Evolutionary conservation across 192 early-diverging fungal species (phyloP), one percentile per base, ranked within the genome.

Genomic region (Backusella morwellensis): DNA sequence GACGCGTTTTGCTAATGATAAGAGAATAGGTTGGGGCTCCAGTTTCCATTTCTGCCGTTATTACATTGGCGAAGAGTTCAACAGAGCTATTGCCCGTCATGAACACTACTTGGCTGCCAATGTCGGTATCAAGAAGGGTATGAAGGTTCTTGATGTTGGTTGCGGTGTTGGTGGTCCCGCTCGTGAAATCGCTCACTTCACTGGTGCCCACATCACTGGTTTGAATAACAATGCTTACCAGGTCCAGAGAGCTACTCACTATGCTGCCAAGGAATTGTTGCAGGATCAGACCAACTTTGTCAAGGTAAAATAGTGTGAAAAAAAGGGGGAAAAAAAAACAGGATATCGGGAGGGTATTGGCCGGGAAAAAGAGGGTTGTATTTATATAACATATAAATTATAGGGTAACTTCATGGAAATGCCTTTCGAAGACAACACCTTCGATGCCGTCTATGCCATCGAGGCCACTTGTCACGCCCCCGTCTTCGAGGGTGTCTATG

Each of bases 141-240:
- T 90, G 88, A 84, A 87, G 42, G 93, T 96, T 36, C 86, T 98
- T 35, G 97, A 98, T 78, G 94, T 98, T 63, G 97, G 97, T 32
- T 98, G 97, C 79, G 97, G 97, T 76, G 96, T 98, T 72, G 97
- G 93, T 73, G 97, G 97, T 4, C 97, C 97, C 17, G 89, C 95
- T n/a, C 92, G 97, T 68, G 96, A 98, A 75, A 96, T 97, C 79
- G 88, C 92, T 68, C 89, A 93, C 73, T 95, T 98, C 74, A 91
- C 92, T n/a, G 96, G 94, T 19, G 94, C 95, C 35, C 90, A 92
- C 72, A 88, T 98, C 67, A 93, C 93, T 4, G 97, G 97, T n/a
- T 82, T 98, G 40, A 98, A 98, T 86, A 98, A 98, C 90, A 98
- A 98, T 83, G 92, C 93, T 50, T 96, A 98, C 78, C 97, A 98